A percentile compares a stretch with the other conserved stretches of the same genome.
Conservation (phyloP, 257 asterid species). For the Gentiana dahurica region DNA sequence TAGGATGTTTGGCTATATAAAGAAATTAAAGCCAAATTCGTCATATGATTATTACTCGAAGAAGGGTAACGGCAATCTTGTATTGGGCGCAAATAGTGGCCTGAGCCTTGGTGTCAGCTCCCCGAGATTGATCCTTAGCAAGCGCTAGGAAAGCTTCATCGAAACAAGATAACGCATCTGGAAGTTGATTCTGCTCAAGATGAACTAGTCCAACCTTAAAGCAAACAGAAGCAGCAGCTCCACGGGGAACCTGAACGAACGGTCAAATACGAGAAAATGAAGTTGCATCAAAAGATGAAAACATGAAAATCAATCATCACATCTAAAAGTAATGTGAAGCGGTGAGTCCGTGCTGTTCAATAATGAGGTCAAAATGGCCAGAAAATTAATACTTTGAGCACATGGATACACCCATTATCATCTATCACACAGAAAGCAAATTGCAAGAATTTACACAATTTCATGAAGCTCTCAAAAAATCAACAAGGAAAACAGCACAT, state of each 20-base stretch:
- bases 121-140: constrained; percentile 99
- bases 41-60: constrained; percentile 44
- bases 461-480: no score
- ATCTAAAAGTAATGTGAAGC: no score
- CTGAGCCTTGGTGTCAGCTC: constrained; percentile 97
- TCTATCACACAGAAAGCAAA: no score
- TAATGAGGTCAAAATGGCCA: no score
- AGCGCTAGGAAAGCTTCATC: constrained; percentile 96
- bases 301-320: no score
- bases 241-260: constrained; percentile 82
- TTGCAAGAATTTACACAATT: no score
- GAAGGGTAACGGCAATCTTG: constrained; percentile 97
- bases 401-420: no score
- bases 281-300: background rate
- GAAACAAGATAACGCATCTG: constrained; percentile 97
- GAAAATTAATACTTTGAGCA: no score
- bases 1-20: no score
- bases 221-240: constrained; percentile 91
- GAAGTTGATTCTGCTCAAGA: constrained; percentile 97
- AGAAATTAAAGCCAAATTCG: no score
- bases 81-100: constrained; percentile 99
- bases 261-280: constrained; percentile 7
- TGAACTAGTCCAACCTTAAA: constrained; percentile 95
- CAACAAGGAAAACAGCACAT: background rate
- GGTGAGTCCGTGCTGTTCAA: no score